A percentile compares a stretch with the other conserved stretches of the same genome.
phyloP scores from a whole-genome alignment of 257 asterid species.

The Solanum boliviense region DNA sequence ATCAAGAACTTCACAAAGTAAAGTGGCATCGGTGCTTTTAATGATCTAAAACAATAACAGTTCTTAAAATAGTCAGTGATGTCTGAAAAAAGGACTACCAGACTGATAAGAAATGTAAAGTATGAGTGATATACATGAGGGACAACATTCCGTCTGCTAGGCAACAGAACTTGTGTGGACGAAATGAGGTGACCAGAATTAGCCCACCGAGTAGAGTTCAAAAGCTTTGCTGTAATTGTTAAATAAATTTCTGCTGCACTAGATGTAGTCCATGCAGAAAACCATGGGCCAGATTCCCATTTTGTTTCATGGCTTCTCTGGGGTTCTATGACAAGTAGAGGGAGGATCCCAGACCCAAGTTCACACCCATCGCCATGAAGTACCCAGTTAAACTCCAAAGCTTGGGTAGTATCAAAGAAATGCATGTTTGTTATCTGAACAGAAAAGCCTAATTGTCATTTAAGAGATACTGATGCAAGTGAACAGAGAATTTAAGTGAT shows the following conservation, averaged over 20 bases:
- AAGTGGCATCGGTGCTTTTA: constrained; percentile 15
- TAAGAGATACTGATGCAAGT: not conserved
- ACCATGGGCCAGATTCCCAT: constrained; percentile 83
- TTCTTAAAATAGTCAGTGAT: not conserved
- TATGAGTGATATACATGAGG: constrained; percentile 38
- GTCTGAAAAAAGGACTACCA: not conserved
- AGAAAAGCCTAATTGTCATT: not conserved
- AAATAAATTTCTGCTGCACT: constrained; percentile 53
- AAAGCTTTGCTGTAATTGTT: constrained; percentile 50
- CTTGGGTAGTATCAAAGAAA: constrained; percentile 72
- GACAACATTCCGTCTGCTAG: constrained; percentile 36
- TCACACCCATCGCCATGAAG: constrained; percentile 69
- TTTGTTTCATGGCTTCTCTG: constrained; percentile 40
- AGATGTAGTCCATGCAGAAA: constrained; percentile 43
- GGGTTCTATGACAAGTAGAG: constrained; percentile 45
- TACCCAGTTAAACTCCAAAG: constrained; percentile 59
- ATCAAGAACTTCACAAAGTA: constrained; percentile 37
- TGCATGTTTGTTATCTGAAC: constrained; percentile 69
- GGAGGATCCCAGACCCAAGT: constrained; percentile 58
- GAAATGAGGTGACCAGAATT: constrained; percentile 75
- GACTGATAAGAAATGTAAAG: constrained; percentile 1
- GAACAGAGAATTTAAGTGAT: not conserved
- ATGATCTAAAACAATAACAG: constrained; percentile 32
- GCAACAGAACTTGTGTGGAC: constrained; percentile 64
- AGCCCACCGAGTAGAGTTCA: constrained; percentile 68